Evolutionary conservation across 345 rosid genomes (phyloP), one percentile per base, ranked within the genome.

Genomic region (Litchi chinensis): DNA sequence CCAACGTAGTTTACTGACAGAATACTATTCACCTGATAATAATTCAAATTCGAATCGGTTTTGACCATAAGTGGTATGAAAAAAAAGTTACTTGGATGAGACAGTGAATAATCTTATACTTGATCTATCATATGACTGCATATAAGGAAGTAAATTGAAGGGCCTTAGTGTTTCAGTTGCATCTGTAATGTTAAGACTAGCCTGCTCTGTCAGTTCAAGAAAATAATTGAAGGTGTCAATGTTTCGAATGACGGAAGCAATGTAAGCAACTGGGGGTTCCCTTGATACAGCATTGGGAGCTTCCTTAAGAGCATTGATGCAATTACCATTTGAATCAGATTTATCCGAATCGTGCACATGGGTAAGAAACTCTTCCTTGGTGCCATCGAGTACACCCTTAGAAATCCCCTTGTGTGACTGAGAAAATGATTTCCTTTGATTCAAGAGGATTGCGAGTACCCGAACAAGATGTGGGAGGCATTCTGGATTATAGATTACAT

Each of bases 231-330:
- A 93, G 39, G 96, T 95, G 64, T 88, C 86, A 26, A 67, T 75
- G 52, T 88, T 93, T 74, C 98, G 94, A 75, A 95, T 89, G n/a
- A 92, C 96, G 0, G 88, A 87, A 8, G 98, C 89, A 44, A 95
- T 83, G 22, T 93, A 93, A 28, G 95, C 95, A 63, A 90, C 87
- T 0, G 83, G 86, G 18, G 62, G 57, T 76, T 85, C 40, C 75
- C 16, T 75, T 7, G 54, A 26, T 62, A 63, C 60, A 15, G 43
- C 70, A 32, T 22, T 59, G 37, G 48, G 43, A 74, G 83, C 74
- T 68, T 24, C 77, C 8, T 22, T 46, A n/a, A 12, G 9, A 5
- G 19, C 19, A 65, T 60, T 26, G 9, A 22, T 12, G 52, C 13
- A 4, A 12, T 22, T 10, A 41, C 48, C 72, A 71, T 48, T 16